phyloP scores from a whole-genome alignment of 495 filamentous ascomycete species.

The Xylaria acuta region DNA sequence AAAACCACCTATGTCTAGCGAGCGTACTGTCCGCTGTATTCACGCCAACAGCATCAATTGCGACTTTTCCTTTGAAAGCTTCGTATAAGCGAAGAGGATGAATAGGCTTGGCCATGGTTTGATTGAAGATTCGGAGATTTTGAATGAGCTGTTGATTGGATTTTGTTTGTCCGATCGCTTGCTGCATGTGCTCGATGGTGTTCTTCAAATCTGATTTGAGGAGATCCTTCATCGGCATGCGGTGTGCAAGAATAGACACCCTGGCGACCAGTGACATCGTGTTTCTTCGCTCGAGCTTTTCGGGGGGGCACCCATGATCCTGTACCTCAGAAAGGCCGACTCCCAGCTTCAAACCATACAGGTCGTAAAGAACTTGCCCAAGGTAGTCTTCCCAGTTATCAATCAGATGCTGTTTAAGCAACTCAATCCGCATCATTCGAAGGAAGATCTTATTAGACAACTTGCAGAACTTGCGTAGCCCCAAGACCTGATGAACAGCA shows the following conservation, averaged over 20 bases:
- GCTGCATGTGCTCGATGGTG: conserved; percentile 89
- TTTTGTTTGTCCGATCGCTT: conserved; percentile 64
- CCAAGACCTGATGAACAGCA: conserved; percentile 82
- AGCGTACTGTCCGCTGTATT: conserved; percentile 60
- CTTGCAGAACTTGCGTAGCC: conserved; percentile 84
- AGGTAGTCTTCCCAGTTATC: conserved; percentile 79
- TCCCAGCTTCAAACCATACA: conserved; percentile 82
- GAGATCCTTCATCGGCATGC: conserved; percentile 88
- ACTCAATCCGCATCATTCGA: conserved; percentile 84
- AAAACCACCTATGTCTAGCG: conserved; percentile 90
- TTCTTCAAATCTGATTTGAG: conserved; percentile 86
- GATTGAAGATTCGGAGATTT: conserved; percentile 75
- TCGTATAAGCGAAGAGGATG: conserved; percentile 82
- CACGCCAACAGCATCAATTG: conserved; percentile 60
- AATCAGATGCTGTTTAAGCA: conserved; percentile 66
- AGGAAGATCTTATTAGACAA: conserved; percentile 84
- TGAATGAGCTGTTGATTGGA: conserved; percentile 70
- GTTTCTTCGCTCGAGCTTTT: conserved; percentile 76
- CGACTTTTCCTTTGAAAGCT: conserved; percentile 75
- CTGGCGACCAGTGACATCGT: conserved; percentile 82
- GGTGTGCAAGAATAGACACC: conserved; percentile 77
- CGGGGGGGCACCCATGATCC: conserved; percentile 77
- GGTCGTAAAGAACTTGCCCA: conserved; percentile 85
- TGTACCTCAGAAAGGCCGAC: conserved; percentile 67
- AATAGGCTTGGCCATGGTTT: conserved; percentile 79